A percentile compares a stretch with the other conserved stretches of the same genome.
Conservation (phyloP, 2,329 filamentous ascomycete species). For the Zasmidium angulare region DNA sequence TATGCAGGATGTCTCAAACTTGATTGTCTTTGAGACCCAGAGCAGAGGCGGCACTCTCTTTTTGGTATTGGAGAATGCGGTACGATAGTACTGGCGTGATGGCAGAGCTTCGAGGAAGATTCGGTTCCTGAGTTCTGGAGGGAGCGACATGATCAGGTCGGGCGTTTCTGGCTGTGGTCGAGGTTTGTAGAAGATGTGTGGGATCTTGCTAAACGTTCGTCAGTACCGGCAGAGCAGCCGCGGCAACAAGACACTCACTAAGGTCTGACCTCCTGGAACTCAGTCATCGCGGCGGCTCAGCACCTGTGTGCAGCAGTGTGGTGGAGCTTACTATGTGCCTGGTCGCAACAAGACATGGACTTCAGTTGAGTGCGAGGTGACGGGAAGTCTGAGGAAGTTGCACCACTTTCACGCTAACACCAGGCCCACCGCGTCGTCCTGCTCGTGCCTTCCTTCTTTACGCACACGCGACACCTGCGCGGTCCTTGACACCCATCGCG, state of each 20-base stretch:
- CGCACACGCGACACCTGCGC: constrained; percentile 9
- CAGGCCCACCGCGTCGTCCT: neutral
- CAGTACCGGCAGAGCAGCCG: neutral
- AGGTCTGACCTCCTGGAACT: neutral
- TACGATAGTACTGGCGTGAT: neutral
- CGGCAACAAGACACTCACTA: neutral
- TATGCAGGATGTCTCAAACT: constrained; percentile 13
- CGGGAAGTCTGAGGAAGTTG: neutral
- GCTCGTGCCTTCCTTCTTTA: neutral
- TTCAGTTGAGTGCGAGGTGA: too few relatives aligned
- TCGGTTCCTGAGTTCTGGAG: constrained; percentile 8
- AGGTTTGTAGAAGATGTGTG: constrained; percentile 2
- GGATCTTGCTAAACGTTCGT: constrained; percentile 1
- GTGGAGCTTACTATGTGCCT: neutral
- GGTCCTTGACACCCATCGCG: constrained; percentile 1
- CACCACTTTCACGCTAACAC: neutral
- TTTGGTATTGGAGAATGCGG: neutral
- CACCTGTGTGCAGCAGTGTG: too few relatives aligned
- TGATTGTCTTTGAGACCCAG: constrained; percentile 8
- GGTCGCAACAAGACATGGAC: neutral
- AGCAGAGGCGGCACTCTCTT: constrained; percentile 12
- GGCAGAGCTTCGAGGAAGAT: constrained; percentile 1
- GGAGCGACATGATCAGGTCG: constrained; percentile 7
- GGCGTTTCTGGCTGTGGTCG: constrained; percentile 1
- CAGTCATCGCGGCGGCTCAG: neutral